phyloP scores from a whole-genome alignment of 2,329 filamentous ascomycete species.

The Pestalotiopsis sp. region DNA sequence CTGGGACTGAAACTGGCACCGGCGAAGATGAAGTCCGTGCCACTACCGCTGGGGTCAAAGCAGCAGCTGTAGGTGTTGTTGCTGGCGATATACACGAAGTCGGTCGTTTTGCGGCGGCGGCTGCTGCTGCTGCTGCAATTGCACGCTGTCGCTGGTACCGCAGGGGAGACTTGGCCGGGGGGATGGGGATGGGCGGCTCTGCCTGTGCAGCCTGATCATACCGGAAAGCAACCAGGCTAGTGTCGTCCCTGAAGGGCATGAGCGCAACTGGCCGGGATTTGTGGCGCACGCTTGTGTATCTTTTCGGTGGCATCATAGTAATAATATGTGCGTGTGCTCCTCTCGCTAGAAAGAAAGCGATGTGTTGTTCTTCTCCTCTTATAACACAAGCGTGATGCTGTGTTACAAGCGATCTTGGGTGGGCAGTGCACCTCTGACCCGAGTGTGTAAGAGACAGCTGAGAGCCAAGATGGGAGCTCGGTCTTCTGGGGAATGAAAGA shows the following conservation, averaged over 20 bases:
- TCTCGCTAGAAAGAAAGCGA: background rate
- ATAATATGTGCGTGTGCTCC: background rate
- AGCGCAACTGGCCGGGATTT: conserved; percentile 40
- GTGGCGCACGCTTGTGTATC: conserved; percentile 46
- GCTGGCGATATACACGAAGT: conserved; percentile 18
- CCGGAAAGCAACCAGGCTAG: conserved; percentile 55
- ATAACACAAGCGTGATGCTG: conserved; percentile 3
- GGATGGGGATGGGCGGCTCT: conserved; percentile 58
- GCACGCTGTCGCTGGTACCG: conserved; percentile 18
- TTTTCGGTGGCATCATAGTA: conserved; percentile 38
- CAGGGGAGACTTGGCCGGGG: conserved; percentile 45
- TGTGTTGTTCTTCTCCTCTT: background rate
- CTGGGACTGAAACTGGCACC: conserved; percentile 20
- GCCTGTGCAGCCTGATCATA: conserved; percentile 65
- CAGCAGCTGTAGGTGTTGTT: conserved; percentile 7
- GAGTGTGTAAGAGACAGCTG: background rate
- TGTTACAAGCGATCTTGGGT: background rate
- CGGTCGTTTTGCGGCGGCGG: conserved; percentile 18
- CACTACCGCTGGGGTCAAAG: conserved; percentile 7
- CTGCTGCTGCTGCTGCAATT: background rate
- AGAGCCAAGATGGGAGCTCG: background rate
- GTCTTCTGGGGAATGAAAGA: background rate
- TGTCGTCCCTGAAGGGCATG: conserved; percentile 50
- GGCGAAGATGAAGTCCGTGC: conserved; percentile 3
- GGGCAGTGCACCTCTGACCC: background rate